phyloP scores from a whole-genome alignment of 2,329 filamentous ascomycete species.

The Cephalotrichum gorgonifer region DNA sequence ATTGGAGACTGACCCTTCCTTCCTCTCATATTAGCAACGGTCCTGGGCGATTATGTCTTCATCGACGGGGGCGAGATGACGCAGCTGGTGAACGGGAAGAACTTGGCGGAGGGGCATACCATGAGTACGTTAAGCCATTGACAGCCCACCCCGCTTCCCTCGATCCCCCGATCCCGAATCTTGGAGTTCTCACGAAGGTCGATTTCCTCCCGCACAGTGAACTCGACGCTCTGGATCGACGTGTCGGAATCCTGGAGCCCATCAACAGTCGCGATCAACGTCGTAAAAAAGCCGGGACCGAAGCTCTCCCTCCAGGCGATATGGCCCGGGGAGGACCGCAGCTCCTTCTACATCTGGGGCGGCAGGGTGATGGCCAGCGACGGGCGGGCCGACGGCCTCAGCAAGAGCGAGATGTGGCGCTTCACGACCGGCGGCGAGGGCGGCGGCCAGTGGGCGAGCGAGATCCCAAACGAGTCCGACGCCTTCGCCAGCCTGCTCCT shows the following conservation, averaged over 20 bases:
- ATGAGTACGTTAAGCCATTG: not conserved
- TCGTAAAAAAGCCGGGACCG: constrained; percentile 1
- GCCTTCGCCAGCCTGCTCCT: not conserved
- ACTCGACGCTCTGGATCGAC: constrained; percentile 8
- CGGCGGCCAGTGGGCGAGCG: constrained; percentile 6
- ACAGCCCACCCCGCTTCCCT: not conserved
- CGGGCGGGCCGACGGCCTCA: not conserved
- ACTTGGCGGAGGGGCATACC: not conserved
- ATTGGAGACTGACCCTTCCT: not conserved
- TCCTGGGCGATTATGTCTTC: not conserved
- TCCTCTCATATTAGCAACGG: not conserved
- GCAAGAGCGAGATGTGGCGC: constrained; percentile 6
- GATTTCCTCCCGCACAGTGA: constrained; percentile 7
- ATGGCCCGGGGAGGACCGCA: not conserved
- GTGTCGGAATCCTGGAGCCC: constrained; percentile 7
- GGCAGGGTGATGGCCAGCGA: constrained; percentile 1
- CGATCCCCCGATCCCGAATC: too few relatives aligned
- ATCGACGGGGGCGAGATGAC: not conserved
- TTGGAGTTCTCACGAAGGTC: not conserved
- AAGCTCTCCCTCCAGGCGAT: constrained; percentile 4
- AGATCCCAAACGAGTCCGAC: constrained; percentile 3
- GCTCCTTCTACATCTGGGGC: constrained; percentile 9
- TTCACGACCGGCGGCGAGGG: constrained; percentile 8
- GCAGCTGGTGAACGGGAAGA: not conserved
- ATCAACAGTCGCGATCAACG: constrained; percentile 1